Conservation (phyloP, 768 basidiomycete genomes). For the Panus rudis region DNA sequence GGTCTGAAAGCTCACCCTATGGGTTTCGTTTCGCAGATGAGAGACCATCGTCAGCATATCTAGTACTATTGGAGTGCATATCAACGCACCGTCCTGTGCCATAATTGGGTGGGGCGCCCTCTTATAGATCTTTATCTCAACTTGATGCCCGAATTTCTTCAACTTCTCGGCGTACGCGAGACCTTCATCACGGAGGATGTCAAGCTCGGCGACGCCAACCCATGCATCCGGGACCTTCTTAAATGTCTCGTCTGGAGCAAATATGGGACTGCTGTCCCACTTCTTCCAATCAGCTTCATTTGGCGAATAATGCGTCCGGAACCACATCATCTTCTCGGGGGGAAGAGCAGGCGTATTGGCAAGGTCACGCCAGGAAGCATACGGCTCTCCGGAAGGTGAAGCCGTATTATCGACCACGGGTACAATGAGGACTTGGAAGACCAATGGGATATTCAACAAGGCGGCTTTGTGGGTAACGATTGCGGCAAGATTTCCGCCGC, state of each 20-base stretch:
- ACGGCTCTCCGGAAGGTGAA: constrained; percentile 26
- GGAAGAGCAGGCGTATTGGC: constrained; percentile 51
- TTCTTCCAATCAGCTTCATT: constrained; percentile 50
- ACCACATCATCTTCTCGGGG: constrained; percentile 68
- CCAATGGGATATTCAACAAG: constrained; percentile 41
- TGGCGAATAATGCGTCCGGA: constrained; percentile 61
- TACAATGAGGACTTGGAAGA: constrained; percentile 61
- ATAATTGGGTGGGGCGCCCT: constrained; percentile 67
- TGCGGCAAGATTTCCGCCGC: constrained; percentile 67
- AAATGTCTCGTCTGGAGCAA: constrained; percentile 52
- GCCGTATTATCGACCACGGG: constrained; percentile 73
- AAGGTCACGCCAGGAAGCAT: constrained; percentile 52
- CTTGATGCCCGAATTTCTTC: constrained; percentile 41
- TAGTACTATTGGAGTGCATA: background rate
- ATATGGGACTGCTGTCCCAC: constrained; percentile 68
- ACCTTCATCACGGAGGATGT: constrained; percentile 64
- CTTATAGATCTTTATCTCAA: constrained; percentile 50
- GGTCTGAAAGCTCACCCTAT: constrained; percentile 10
- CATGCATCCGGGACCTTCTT: constrained; percentile 47
- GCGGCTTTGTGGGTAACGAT: constrained; percentile 59
- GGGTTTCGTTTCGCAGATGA: background rate
- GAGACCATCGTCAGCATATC: background rate
- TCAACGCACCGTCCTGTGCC: constrained; percentile 61
- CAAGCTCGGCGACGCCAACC: constrained; percentile 58
- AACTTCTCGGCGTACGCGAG: constrained; percentile 56